These are phyloP conservation scores for Peronospora destructor DNA, from an alignment of 352 stramenopile genomes.

Conservation along the genomic window DNA sequence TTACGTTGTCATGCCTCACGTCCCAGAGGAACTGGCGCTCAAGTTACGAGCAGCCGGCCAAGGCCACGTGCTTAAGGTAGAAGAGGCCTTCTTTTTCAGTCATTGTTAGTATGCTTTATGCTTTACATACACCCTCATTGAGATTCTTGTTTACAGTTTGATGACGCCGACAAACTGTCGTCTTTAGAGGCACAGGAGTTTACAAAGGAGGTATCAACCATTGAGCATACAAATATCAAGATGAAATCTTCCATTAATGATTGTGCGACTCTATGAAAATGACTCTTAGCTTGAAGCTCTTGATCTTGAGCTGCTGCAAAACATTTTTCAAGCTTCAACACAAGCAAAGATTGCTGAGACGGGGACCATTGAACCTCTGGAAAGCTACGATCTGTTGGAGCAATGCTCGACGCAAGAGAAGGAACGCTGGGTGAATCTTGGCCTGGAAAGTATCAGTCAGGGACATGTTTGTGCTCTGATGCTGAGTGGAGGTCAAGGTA, in stretches of 20 bases:
- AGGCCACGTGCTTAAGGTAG: conserved; percentile 66
- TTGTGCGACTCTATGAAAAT: neutral
- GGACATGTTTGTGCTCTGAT: conserved; percentile 92
- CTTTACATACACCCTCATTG: neutral
- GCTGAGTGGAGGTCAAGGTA: conserved; percentile 93
- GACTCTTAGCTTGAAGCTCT: conserved; percentile 50
- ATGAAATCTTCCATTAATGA: neutral
- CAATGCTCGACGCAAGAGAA: conserved; percentile 38
- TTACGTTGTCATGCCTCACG: conserved; percentile 14
- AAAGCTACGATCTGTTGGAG: conserved; percentile 56
- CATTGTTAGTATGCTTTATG: neutral
- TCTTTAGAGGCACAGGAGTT: conserved; percentile 37
- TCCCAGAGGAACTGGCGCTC: conserved; percentile 26
- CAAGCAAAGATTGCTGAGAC: conserved; percentile 13
- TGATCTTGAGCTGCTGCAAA: conserved; percentile 56
- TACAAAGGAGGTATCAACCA: conserved; percentile 32
- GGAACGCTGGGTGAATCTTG: conserved; percentile 38
- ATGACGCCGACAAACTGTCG: conserved; percentile 44
- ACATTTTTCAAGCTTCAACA: conserved; percentile 61
- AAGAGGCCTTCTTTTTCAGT: neutral
- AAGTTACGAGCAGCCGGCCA: conserved; percentile 42
- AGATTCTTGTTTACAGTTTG: conserved; percentile 40
- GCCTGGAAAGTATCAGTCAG: conserved; percentile 73
- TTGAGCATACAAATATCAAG: conserved; percentile 1
- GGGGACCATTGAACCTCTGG: conserved; percentile 49